Evolutionary conservation across 1,139 yeast species (phyloP).

Genomic region (Kurtzmaniella quercitrusa): DNA sequence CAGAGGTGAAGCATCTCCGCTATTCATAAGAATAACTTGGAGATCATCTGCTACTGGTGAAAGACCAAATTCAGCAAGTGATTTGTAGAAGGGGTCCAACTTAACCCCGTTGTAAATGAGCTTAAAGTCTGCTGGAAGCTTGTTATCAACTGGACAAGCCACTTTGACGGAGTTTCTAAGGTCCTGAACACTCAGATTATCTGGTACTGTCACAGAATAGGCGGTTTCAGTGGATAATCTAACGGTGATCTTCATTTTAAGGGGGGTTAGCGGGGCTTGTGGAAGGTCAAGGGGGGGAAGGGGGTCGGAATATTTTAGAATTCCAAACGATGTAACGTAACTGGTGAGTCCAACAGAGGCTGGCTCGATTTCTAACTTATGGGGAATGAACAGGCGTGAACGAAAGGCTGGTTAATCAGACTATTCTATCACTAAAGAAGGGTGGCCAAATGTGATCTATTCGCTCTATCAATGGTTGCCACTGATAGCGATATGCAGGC

Average conservation of each 20-base stretch:
- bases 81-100: conserved; percentile 30
- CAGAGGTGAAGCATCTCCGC: conserved; percentile 21
- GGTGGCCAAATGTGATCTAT: neutral
- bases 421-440: conserved; percentile 1
- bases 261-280: neutral
- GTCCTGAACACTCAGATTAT: conserved; percentile 47
- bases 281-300: conserved; percentile 1
- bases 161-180: conserved; percentile 41
- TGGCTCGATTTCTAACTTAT: neutral
- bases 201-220: conserved; percentile 42
- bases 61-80: conserved; percentile 21
- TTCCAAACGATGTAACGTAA: neutral
- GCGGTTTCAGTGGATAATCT: conserved; percentile 41
- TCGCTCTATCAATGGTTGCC: neutral
- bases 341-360: neutral
- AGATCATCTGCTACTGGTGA: conserved; percentile 18
- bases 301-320: neutral
- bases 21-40: conserved; percentile 44
- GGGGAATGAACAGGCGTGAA: neutral
- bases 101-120: conserved; percentile 51
- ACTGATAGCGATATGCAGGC: neutral
- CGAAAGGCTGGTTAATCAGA: neutral
- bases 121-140: conserved; percentile 41
- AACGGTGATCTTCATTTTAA: conserved; percentile 36
- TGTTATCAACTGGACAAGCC: conserved; percentile 31